Percentiles rank a stretch among this genome's conserved stretches.
Conservation (phyloP, 208 protist species). For the Crithidia bombi region DNA sequence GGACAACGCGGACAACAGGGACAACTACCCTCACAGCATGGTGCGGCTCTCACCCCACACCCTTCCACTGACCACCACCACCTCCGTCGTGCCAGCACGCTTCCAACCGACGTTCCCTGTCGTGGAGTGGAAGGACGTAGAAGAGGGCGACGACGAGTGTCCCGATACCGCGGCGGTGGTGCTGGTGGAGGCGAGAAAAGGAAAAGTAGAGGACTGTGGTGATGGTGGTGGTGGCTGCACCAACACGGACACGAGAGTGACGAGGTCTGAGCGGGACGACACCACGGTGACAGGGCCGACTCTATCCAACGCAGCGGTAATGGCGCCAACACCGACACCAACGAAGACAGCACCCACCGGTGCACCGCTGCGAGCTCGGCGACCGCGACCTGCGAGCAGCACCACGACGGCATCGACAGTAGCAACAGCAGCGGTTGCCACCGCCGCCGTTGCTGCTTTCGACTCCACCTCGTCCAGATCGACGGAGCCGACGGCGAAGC, state of each 20-base stretch:
- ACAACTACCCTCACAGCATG: neutral
- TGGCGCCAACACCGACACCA: neutral
- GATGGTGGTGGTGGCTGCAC: no score
- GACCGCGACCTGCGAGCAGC: neutral
- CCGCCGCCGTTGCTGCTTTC: neutral
- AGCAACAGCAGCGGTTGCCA: neutral
- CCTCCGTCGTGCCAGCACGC: conserved; percentile 1
- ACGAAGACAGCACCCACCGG: neutral
- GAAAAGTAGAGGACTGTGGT: no score
- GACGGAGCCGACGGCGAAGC: neutral
- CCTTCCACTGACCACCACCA: conserved; percentile 9
- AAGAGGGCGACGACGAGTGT: neutral
- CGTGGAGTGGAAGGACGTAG: conserved; percentile 4
- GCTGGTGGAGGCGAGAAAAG: no score
- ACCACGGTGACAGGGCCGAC: no score
- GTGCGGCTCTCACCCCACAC: neutral
- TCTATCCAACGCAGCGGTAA: neutral
- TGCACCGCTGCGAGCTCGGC: no score
- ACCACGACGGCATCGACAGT: neutral
- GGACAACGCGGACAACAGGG: neutral
- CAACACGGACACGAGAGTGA: no score
- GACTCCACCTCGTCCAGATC: neutral
- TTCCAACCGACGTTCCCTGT: conserved; percentile 6
- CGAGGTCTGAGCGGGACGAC: no score
- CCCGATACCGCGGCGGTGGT: no score